Percentiles rank a stretch among this genome's conserved stretches.
Conservation (phyloP, 805 yeast species). For the Candida bentonensis region DNA sequence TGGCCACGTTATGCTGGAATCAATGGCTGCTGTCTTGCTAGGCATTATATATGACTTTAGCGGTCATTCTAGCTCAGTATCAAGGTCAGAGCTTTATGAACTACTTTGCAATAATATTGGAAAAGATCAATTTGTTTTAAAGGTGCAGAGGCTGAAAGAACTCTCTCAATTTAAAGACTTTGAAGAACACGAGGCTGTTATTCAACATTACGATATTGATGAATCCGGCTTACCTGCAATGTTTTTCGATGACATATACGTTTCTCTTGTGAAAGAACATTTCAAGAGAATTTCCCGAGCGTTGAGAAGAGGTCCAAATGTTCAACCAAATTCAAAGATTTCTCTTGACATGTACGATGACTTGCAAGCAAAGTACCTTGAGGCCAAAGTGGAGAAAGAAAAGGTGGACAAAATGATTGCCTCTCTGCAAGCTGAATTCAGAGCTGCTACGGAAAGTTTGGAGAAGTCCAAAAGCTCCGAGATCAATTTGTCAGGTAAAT, state of each 20-base stretch:
- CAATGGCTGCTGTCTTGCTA: slow-evolving; percentile 54
- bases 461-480: neutral
- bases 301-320: slow-evolving; percentile 55
- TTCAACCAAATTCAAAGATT: slow-evolving; percentile 54
- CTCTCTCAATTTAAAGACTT: slow-evolving; percentile 39
- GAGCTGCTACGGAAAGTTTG: neutral
- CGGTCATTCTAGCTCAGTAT: slow-evolving; percentile 37
- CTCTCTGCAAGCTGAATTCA: slow-evolving; percentile 3
- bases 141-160: slow-evolving; percentile 60
- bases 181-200: slow-evolving; percentile 25
- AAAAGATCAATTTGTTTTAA: slow-evolving; percentile 59
- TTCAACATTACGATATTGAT: slow-evolving; percentile 2
- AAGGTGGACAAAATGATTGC: slow-evolving; percentile 8
- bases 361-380: slow-evolving; percentile 17
- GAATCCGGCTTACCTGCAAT: slow-evolving; percentile 81
- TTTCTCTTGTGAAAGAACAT: slow-evolving; percentile 55
- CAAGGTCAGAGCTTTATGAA: slow-evolving; percentile 44
- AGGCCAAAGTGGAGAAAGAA: slow-evolving; percentile 10
- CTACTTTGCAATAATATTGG: slow-evolving; percentile 64
- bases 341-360: slow-evolving; percentile 43
- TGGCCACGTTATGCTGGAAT: slow-evolving; percentile 45
- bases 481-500: neutral
- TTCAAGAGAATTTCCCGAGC: slow-evolving; percentile 54
- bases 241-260: slow-evolving; percentile 52
- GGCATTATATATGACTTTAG: slow-evolving; percentile 76